phyloP scores from a whole-genome alignment of 805 yeast species.

The Sugiyamaella boreocaroliniensis region DNA sequence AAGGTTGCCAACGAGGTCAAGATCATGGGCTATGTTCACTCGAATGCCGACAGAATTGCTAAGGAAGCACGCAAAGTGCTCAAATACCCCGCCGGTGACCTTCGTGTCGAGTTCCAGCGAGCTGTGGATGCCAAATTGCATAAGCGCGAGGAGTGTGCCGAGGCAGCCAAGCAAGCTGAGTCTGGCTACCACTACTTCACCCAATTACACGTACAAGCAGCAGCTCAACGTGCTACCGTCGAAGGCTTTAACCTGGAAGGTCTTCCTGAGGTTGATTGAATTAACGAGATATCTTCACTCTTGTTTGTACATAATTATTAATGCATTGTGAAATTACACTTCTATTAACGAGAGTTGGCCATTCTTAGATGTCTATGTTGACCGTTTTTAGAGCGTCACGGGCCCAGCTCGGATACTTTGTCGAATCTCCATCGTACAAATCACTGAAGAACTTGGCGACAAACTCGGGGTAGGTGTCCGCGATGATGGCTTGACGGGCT shows the following conservation, averaged over 20 bases:
- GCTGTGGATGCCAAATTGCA: constrained; percentile 54
- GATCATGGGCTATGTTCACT: constrained; percentile 68
- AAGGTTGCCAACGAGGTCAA: constrained; percentile 59
- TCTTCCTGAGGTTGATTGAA: constrained; percentile 3
- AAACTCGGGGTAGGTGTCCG: constrained; percentile 34
- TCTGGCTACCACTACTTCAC: constrained; percentile 50
- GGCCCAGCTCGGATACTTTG: constrained; percentile 38
- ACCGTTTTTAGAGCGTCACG: constrained; percentile 35
- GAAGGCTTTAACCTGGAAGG: constrained; percentile 29
- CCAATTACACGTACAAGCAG: constrained; percentile 40
- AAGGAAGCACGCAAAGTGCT: constrained; percentile 78
- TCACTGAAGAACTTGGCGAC: constrained; percentile 32
- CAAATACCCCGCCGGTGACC: constrained; percentile 75
- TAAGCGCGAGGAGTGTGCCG: constrained; percentile 50
- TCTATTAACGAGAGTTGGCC: no score
- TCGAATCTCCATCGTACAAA: constrained; percentile 29
- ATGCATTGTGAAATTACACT: background rate
- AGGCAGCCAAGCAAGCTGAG: constrained; percentile 49
- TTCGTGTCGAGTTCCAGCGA: constrained; percentile 61
- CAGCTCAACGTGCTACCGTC: constrained; percentile 38
- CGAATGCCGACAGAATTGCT: constrained; percentile 70
- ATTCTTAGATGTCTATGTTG: constrained; percentile 27
- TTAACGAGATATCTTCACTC: background rate
- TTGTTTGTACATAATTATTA: background rate
- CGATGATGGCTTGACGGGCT: constrained; percentile 35